phyloP scores from a whole-genome alignment of 2,329 filamentous ascomycete genomes.

The Pyricularia pennisetigena region DNA sequence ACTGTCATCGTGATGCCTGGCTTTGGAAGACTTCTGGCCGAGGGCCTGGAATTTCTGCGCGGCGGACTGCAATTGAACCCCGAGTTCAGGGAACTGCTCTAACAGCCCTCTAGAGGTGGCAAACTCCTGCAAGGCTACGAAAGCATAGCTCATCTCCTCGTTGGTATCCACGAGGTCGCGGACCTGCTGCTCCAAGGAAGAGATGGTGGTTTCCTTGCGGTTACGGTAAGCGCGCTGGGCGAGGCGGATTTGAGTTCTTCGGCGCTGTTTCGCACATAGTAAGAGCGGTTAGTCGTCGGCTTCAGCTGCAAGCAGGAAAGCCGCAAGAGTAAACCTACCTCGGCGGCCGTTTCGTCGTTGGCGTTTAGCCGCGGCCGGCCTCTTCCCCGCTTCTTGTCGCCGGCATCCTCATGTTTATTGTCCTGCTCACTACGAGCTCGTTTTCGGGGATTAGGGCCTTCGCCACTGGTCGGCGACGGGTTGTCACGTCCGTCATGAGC shows the following conservation, averaged over 20 bases:
- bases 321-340: conserved; percentile 48
- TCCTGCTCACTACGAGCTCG: conserved; percentile 7
- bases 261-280: conserved; percentile 41
- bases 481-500: neutral
- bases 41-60: conserved; percentile 49
- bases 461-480: conserved; percentile 5
- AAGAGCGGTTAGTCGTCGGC: neutral
- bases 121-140: conserved; percentile 56
- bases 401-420: conserved; percentile 14
- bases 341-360: conserved; percentile 67
- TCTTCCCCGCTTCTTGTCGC: conserved; percentile 49
- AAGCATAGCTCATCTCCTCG: conserved; percentile 63
- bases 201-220: conserved; percentile 75
- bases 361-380: conserved; percentile 67
- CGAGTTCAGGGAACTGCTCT: conserved; percentile 45
- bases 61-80: conserved; percentile 43
- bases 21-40: conserved; percentile 34
- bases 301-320: neutral
- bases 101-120: conserved; percentile 48
- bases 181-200: conserved; percentile 61
- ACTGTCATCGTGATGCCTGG: conserved; percentile 15
- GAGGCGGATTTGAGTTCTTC: conserved; percentile 77
- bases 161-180: conserved; percentile 58
- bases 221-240: conserved; percentile 79
- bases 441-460: conserved; percentile 11